Evolutionary conservation across 228 moss, liverwort and hornwort genomes (phyloP), one percentile per base, ranked within the genome.

Genomic region (Sphagnum fallax): DNA sequence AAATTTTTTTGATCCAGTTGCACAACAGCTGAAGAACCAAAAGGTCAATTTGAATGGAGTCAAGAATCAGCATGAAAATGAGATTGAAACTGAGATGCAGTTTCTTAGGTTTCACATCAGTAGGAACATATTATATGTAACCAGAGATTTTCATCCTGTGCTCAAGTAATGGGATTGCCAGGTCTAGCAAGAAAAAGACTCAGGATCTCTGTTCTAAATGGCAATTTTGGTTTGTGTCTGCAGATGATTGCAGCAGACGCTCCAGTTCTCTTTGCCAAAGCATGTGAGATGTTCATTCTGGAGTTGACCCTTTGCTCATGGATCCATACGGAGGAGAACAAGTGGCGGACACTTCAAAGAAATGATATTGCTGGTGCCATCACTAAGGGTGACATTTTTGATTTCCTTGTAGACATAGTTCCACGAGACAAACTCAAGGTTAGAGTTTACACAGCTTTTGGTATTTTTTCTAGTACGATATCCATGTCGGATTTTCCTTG

Each of bases 201-300:
- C 32, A 3, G 32, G 32, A 32, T 32, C 32, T 32, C 32, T 32
- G 32, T 32, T 32, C 32, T 32, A 32, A 32, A 32, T 32, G 32
- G 32, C 32, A 32, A 32, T 32, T 32, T 32, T 32, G 32, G 32
- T 67, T 51, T 52, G 58, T 48, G 52, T 16, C 16, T 11, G 49
- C 83, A 92, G 88, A 98, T 98, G 97, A 98, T 98, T 48, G 85
- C 90, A 62, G 90, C 90, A 47, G 92, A 92, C 74, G 92, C 90
- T 18, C 92, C 92, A 11, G 90, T 92, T 15, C 76, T 92, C 5
- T 92, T 92, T 75, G 84, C 92, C 1, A 92, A 92, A 69, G 92
- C 92, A 9, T 92, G 90, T 47, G 92, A 92, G 74, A 92, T 92
- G 92, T 92, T 92, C 62, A 88, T 88, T 65, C 66, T 92, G 75